Percentiles rank a stretch among this genome's conserved stretches.
These are phyloP conservation scores for Leccinum proliferum DNA, from an alignment of 1,284 basidiomycete species.

Conservation along the genomic window DNA sequence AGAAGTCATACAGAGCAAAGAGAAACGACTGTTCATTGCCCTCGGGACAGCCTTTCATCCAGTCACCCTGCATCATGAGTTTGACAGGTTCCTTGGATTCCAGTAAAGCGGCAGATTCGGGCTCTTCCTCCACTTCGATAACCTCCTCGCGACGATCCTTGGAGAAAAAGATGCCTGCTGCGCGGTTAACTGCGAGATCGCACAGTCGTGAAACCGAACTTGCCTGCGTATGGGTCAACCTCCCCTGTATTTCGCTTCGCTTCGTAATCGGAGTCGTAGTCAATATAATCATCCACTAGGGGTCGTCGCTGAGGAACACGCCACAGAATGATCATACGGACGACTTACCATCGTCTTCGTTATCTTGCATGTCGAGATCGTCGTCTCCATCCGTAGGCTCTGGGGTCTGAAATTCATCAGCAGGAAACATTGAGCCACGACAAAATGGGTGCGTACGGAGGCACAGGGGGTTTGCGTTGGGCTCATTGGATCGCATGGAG, in stretches of 20 bases:
- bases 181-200: conserved; percentile 10
- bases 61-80: conserved; percentile 83
- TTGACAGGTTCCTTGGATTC: conserved; percentile 46
- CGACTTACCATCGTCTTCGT: conserved; percentile 48
- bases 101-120: conserved; percentile 48
- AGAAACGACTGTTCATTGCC: conserved; percentile 85
- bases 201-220: conserved; percentile 8
- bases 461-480: conserved; percentile 25
- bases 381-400: conserved; percentile 39
- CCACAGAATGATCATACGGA: background rate
- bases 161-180: conserved; percentile 81
- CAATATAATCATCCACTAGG: conserved; percentile 53
- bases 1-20: conserved; percentile 75
- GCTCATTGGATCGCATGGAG: conserved; percentile 19
- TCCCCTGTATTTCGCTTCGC: conserved; percentile 40
- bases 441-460: conserved; percentile 18
- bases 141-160: conserved; percentile 85
- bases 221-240: conserved; percentile 83
- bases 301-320: conserved; percentile 8
- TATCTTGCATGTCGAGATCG: conserved; percentile 42
- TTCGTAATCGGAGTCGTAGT: conserved; percentile 76
- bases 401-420: conserved; percentile 44
- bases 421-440: background rate
- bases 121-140: conserved; percentile 78
- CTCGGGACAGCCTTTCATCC: conserved; percentile 96